Evolutionary conservation across 1,139 yeast genomes (phyloP).

Genomic region (Scheffersomyces titani): DNA sequence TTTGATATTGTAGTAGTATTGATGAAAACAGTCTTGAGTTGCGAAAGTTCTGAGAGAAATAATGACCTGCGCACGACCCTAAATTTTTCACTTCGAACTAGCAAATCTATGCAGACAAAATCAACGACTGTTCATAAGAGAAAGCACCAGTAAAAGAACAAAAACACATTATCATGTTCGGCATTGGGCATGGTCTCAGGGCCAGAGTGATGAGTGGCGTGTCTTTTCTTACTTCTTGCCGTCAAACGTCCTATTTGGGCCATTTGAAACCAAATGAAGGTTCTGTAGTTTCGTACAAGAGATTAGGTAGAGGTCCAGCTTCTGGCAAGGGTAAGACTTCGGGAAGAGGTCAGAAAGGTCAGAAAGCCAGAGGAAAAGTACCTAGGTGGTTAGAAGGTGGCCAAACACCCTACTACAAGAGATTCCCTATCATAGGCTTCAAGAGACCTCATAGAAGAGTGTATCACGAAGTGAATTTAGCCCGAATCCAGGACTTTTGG

Average conservation of each 20-base stretch:
- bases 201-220: conserved; percentile 1
- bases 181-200: background rate
- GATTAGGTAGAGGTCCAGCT: conserved; percentile 97
- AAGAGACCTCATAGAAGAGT: conserved; percentile 55
- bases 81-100: background rate
- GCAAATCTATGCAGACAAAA: background rate
- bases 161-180: background rate
- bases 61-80: background rate
- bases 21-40: background rate
- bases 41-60: background rate
- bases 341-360: conserved; percentile 99
- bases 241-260: conserved; percentile 32
- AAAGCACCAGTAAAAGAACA: background rate
- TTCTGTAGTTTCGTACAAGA: conserved; percentile 49
- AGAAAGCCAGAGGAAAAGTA: conserved; percentile 89
- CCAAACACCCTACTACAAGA: conserved; percentile 88
- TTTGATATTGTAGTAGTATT: background rate
- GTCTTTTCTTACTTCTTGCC: conserved; percentile 3
- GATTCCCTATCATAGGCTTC: conserved; percentile 92
- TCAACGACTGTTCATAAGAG: background rate
- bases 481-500: conserved; percentile 61
- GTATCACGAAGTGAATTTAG: conserved; percentile 56
- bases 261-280: conserved; percentile 42
- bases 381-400: conserved; percentile 99
- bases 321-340: conserved; percentile 92